phyloP scores from a whole-genome alignment of 768 basidiomycete genomes.

The Boletus rex-veris region DNA sequence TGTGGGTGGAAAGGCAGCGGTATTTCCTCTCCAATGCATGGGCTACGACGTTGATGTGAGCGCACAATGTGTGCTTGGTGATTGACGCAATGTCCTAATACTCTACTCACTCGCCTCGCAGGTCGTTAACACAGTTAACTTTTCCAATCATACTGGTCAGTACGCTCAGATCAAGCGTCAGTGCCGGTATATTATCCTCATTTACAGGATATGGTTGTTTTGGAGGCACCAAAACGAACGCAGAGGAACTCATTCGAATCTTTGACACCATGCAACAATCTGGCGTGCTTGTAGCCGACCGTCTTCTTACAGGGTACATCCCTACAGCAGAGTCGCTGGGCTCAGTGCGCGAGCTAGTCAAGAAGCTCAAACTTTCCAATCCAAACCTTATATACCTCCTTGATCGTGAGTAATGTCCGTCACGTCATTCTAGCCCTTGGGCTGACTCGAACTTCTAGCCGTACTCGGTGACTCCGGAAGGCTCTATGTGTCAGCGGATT shows the following conservation, averaged over 20 bases:
- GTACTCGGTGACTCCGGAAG: slow-evolving; percentile 91
- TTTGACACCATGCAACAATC: slow-evolving; percentile 73
- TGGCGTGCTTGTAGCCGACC: slow-evolving; percentile 64
- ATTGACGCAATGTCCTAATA: background rate
- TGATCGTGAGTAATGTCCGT: slow-evolving; percentile 66
- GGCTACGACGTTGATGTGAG: slow-evolving; percentile 95
- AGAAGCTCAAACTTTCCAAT: slow-evolving; percentile 53
- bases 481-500: slow-evolving; percentile 84
- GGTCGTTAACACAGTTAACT: slow-evolving; percentile 91
- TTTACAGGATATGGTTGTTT: slow-evolving; percentile 73
- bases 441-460: slow-evolving; percentile 43
- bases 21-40: slow-evolving; percentile 76
- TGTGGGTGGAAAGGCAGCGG: slow-evolving; percentile 82
- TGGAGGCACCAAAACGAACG: slow-evolving; percentile 75
- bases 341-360: slow-evolving; percentile 60
- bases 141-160: slow-evolving; percentile 89
- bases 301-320: slow-evolving; percentile 89
- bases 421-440: background rate
- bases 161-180: background rate
- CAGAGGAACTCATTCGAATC: slow-evolving; percentile 71
- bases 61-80: slow-evolving; percentile 5
- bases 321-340: slow-evolving; percentile 77
- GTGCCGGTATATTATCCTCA: background rate
- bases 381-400: slow-evolving; percentile 78
- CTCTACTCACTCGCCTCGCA: slow-evolving; percentile 26